Percentiles rank a stretch among this genome's conserved stretches.
Conservation (phyloP, 345 rosid genomes). For the Eucalyptus dawsonii region DNA sequence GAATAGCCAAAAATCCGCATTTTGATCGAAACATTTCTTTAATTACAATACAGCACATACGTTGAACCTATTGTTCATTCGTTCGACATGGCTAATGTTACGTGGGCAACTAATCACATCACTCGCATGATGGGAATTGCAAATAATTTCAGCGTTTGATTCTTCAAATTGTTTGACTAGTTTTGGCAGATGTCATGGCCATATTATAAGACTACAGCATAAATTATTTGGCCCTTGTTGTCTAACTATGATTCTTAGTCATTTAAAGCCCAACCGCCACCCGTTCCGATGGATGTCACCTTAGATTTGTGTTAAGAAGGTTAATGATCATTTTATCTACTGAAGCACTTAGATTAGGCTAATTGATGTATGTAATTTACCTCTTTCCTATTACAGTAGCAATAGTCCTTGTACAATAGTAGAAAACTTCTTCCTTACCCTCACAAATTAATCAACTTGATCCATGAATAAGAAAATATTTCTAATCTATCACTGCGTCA, state of each 20-base stretch:
- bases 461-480: too few species aligned
- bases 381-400: not conserved
- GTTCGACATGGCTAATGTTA: too few species aligned
- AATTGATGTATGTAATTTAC: not conserved
- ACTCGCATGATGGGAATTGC: rapidly evolving
- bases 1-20: too few species aligned
- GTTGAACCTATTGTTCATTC: too few species aligned
- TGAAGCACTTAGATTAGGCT: not conserved
- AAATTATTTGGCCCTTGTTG: not conserved
- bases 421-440: not conserved
- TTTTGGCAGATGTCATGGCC: too few species aligned
- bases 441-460: not conserved
- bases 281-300: not conserved
- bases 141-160: too few species aligned
- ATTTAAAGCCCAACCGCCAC: not conserved
- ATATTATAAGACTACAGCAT: too few species aligned
- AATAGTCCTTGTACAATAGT: not conserved
- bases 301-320: not conserved
- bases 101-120: too few species aligned
- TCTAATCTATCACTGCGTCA: not conserved
- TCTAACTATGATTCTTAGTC: not conserved
- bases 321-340: not conserved
- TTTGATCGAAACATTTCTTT: too few species aligned
- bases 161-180: too few species aligned
- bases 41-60: too few species aligned